Evolutionary conservation across 495 filamentous ascomycete genomes (phyloP).

Genomic region (Articulospora tetracladia): DNA sequence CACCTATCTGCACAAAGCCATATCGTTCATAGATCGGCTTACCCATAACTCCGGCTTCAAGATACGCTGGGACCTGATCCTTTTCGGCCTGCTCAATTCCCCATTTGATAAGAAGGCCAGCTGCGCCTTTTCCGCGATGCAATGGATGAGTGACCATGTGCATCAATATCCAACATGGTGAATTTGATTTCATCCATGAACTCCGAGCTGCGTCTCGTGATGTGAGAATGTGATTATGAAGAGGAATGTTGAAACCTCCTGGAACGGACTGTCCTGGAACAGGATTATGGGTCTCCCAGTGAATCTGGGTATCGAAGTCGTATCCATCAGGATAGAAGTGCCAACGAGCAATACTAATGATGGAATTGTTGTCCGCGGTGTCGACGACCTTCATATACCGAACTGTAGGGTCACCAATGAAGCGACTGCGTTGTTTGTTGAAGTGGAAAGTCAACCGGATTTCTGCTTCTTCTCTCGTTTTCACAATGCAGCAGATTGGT

Average conservation of each 20-base stretch:
- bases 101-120: constrained; percentile 40
- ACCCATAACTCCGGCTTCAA: constrained; percentile 50
- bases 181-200: neutral
- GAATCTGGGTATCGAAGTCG: neutral
- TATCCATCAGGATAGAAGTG: constrained; percentile 3
- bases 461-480: neutral
- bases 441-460: neutral
- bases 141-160: neutral
- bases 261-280: neutral
- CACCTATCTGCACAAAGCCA: constrained; percentile 43
- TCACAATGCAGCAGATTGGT: neutral
- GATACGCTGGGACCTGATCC: constrained; percentile 37
- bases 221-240: neutral
- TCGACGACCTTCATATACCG: constrained; percentile 5
- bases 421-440: neutral
- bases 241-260: neutral
- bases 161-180: neutral
- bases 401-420: neutral
- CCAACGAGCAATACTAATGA: constrained; percentile 4
- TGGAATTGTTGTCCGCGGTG: neutral
- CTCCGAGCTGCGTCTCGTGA: neutral
- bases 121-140: constrained; percentile 44
- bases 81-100: constrained; percentile 44
- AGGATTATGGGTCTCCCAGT: neutral
- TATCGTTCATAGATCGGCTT: constrained; percentile 43